phyloP scores from a whole-genome alignment of 2,329 filamentous ascomycete species.

The Colletotrichum kahawae region DNA sequence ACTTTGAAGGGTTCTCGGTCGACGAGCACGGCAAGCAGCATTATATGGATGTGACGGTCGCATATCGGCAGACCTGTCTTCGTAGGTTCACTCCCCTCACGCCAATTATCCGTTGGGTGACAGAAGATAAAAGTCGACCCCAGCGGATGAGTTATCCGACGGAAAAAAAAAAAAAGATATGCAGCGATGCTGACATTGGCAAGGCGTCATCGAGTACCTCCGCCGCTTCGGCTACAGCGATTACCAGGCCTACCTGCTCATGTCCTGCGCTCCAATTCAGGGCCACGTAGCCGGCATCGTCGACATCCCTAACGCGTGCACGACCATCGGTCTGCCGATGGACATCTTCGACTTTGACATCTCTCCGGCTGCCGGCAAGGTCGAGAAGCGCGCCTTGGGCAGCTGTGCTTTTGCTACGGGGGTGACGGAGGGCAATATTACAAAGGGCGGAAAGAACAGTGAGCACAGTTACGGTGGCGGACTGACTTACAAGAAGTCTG shows the following conservation, averaged over 20 bases:
- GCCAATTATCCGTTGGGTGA: not conserved
- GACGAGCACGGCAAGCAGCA: constrained; percentile 90
- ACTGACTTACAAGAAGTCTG: constrained; percentile 48
- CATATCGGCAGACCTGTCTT: constrained; percentile 82
- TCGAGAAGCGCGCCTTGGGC: constrained; percentile 35
- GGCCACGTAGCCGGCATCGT: constrained; percentile 90
- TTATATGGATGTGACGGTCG: constrained; percentile 84
- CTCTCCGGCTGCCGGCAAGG: constrained; percentile 62
- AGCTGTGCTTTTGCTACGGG: constrained; percentile 69
- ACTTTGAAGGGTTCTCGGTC: constrained; percentile 90
- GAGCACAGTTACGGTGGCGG: constrained; percentile 56
- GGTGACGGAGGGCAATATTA: constrained; percentile 47
- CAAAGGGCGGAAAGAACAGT: constrained; percentile 50
- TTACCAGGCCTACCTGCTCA: constrained; percentile 83
- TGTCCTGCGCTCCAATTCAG: constrained; percentile 86
- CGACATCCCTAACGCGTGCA: constrained; percentile 90
- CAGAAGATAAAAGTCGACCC: not conserved
- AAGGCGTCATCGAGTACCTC: constrained; percentile 78
- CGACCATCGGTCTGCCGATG: constrained; percentile 85
- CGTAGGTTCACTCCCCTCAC: constrained; percentile 36
- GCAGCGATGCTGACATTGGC: not conserved
- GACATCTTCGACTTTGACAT: constrained; percentile 98
- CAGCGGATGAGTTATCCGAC: not conserved
- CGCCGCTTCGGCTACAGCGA: constrained; percentile 72
- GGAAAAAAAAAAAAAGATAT: not conserved